Base-by-base conservation (phyloP, 768 basidiomycete genomes). In the Trametes maxima region DNA sequence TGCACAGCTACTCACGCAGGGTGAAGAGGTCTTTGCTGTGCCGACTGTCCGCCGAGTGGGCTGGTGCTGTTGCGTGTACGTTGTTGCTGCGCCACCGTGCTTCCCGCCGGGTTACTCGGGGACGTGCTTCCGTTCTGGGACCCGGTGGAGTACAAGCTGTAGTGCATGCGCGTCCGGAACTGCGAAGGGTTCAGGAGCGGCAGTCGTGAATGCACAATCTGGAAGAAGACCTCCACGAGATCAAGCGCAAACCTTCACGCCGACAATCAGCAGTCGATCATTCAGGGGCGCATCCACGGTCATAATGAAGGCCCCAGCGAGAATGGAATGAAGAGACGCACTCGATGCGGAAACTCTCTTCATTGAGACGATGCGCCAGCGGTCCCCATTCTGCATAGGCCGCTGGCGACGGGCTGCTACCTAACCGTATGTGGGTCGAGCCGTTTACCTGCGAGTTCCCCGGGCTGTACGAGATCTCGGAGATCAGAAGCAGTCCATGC, bases 181-280 rank as follows among this genome's bases (percentile, higher is more conserved):
- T 88, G 85, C 24, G 82, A 77, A 59, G 92, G 92, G 76, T 94
- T 91, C 73, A 95, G 85, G 52, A 95, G 83, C 51, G 95, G 94
- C 59, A 92, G 80, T 57, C 95, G 87, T 24, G 90, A 89, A 74
- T 95, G 94, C 42, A 92, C 90, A 62, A 92, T 91, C 74, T 95
- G 92, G 73, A 96, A 95, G 77, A 89, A 98, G 46, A 95, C 93
- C 75, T 97, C 94, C 69, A 96, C 87, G 54, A 97, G 87, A 76
- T 98, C 94, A 54, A 90, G 85, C 2, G 94, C 90, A 69, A 98
- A 92, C 75, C 95, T 97, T 70, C 57, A 53, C 67, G 66, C 37
- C 61, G 46, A 68, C 47, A 45, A 65, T 63, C 24, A 56, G 52
- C n/a, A 28, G 48, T 54, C 44, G 57, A 65, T 63, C 45, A 57